Percentiles rank a stretch among this genome's conserved stretches.
Conservation (phyloP, 2,329 filamentous ascomycete species). For the Penicillium sp. region DNA sequence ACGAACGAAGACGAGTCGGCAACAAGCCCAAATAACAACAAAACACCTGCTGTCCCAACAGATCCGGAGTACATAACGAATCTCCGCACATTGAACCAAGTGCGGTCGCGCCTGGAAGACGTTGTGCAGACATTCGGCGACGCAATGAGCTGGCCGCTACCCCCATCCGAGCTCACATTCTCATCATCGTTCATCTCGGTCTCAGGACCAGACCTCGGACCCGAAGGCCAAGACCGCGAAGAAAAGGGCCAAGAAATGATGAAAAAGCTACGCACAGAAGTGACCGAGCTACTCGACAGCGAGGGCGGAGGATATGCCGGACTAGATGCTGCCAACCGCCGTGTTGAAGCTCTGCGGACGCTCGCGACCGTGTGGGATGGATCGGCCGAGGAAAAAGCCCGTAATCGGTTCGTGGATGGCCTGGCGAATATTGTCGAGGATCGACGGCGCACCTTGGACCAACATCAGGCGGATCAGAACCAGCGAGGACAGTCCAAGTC, state of each 20-base stretch:
- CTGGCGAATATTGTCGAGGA: conserved; percentile 83
- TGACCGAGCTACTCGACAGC: conserved; percentile 62
- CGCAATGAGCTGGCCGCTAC: conserved; percentile 92
- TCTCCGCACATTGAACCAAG: conserved; percentile 76
- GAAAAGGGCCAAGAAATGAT: conserved; percentile 84
- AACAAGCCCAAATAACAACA: not conserved
- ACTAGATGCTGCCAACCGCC: conserved; percentile 63
- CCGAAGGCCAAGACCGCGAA: conserved; percentile 66
- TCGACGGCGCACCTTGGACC: conserved; percentile 48
- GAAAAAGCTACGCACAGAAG: conserved; percentile 62
- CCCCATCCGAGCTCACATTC: conserved; percentile 80
- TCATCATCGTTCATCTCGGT: conserved; percentile 85
- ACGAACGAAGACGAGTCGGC: conserved; percentile 7
- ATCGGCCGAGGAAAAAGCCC: conserved; percentile 89
- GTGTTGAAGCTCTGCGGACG: conserved; percentile 74
- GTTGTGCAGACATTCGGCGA: conserved; percentile 91
- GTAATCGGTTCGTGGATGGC: conserved; percentile 75
- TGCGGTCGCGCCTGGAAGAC: conserved; percentile 78
- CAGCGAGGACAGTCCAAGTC: conserved; percentile 16
- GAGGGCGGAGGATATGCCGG: conserved; percentile 61
- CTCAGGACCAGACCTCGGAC: conserved; percentile 74
- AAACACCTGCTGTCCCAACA: conserved; percentile 5
- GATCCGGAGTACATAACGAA: conserved; percentile 71
- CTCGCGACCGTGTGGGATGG: conserved; percentile 85
- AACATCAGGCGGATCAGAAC: conserved; percentile 25